Percentiles rank a stretch among this genome's conserved stretches.
Conservation (phyloP, 2,329 filamentous ascomycete species). For the Rutstroemia sp. region DNA sequence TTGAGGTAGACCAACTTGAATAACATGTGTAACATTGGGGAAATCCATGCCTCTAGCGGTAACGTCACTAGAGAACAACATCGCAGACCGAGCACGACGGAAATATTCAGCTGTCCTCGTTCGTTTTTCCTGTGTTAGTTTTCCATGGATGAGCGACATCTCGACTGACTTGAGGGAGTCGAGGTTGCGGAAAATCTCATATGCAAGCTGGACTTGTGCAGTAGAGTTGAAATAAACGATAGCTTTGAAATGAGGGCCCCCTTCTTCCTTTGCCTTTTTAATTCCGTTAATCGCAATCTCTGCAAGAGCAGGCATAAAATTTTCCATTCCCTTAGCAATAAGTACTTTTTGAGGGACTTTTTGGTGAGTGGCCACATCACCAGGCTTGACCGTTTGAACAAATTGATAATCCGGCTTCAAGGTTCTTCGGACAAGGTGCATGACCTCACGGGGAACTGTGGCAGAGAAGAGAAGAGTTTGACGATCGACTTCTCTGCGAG, state of each 20-base stretch:
- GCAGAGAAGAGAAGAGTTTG: constrained; percentile 96
- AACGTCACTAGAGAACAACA: constrained; percentile 74
- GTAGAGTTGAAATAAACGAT: constrained; percentile 87
- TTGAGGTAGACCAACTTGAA: constrained; percentile 60
- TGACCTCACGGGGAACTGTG: constrained; percentile 79
- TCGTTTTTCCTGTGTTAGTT: constrained; percentile 62
- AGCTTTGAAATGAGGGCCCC: constrained; percentile 65
- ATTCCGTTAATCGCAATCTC: constrained; percentile 36
- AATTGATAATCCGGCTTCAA: constrained; percentile 84
- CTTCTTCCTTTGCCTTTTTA: constrained; percentile 10
- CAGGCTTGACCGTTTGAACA: constrained; percentile 72
- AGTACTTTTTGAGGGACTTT: constrained; percentile 75
- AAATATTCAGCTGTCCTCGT: constrained; percentile 67
- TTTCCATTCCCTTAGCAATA: constrained; percentile 60
- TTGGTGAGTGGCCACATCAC: constrained; percentile 81
- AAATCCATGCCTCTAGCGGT: constrained; percentile 81
- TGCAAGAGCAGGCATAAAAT: constrained; percentile 67
- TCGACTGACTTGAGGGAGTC: constrained; percentile 23
- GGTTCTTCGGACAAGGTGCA: constrained; percentile 63
- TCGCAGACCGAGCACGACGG: constrained; percentile 50
- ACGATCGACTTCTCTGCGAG: constrained; percentile 53
- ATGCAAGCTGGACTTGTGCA: constrained; percentile 59
- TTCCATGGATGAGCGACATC: constrained; percentile 62
- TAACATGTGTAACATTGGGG: constrained; percentile 69
- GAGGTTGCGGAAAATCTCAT: constrained; percentile 41